phyloP scores from a whole-genome alignment of 352 stramenopile genomes.

The Pythium grandisporangium region DNA sequence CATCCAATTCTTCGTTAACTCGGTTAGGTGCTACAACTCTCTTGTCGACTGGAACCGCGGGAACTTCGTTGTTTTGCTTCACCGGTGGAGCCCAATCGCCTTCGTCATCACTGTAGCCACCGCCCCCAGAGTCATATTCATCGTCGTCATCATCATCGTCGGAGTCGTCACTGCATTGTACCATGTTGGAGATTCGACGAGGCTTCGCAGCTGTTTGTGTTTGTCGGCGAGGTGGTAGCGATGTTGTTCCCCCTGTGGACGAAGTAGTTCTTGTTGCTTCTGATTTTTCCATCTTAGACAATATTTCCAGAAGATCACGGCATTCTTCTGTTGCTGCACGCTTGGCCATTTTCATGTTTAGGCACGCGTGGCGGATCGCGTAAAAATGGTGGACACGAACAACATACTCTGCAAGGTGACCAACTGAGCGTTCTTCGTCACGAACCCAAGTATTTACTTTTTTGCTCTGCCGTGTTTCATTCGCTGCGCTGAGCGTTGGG shows the following conservation, averaged over 20 bases:
- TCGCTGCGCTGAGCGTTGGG: slow-evolving; percentile 53
- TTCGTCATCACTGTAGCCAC: slow-evolving; percentile 16
- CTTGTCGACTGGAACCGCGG: too few species aligned
- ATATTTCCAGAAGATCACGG: slow-evolving; percentile 43
- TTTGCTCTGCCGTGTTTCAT: slow-evolving; percentile 43
- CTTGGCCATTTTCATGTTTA: slow-evolving; percentile 69
- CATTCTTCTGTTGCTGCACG: slow-evolving; percentile 63
- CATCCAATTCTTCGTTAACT: too few species aligned
- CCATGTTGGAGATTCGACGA: slow-evolving; percentile 18
- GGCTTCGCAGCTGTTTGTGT: slow-evolving; percentile 1
- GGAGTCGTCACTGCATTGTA: slow-evolving; percentile 56
- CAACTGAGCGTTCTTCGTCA: slow-evolving; percentile 7
- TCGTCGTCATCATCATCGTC: slow-evolving; percentile 46
- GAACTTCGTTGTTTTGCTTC: too few species aligned
- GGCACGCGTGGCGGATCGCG: slow-evolving; percentile 43
- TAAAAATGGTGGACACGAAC: slow-evolving; percentile 33
- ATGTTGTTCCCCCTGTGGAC: too few species aligned
- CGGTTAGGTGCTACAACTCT: too few species aligned
- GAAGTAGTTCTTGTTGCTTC: too few species aligned
- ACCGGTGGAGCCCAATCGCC: slow-evolving; percentile 9
- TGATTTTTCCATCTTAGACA: too few species aligned
- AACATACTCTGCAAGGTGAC: slow-evolving; percentile 34
- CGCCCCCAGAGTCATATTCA: too few species aligned
- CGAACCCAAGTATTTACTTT: slow-evolving; percentile 16
- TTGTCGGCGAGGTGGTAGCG: slow-evolving; percentile 5